phyloP scores from a whole-genome alignment of 768 basidiomycete genomes.

The Xanthoconium purpureum region DNA sequence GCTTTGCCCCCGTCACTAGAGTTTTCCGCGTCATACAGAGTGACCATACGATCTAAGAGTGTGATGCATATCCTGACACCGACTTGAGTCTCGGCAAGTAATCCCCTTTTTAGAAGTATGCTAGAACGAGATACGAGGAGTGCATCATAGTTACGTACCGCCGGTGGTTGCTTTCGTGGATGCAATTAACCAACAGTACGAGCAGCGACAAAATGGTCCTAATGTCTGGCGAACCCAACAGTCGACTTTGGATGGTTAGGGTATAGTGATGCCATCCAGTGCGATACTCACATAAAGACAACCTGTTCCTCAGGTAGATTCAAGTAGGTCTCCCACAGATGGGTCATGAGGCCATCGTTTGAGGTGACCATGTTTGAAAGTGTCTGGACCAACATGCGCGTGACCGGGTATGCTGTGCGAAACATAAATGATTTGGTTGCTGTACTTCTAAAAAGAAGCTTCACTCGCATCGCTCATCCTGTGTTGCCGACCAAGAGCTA shows the following conservation, averaged over 20 bases:
- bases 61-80: constrained; percentile 66
- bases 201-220: constrained; percentile 59
- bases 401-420: constrained; percentile 53
- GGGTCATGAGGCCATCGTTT: constrained; percentile 55
- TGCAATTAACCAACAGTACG: constrained; percentile 70
- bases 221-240: constrained; percentile 62
- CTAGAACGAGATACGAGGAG: constrained; percentile 7
- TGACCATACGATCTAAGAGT: constrained; percentile 71
- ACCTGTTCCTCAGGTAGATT: constrained; percentile 68
- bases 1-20: constrained; percentile 60
- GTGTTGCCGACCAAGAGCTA: constrained; percentile 71
- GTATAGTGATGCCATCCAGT: not conserved
- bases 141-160: constrained; percentile 43
- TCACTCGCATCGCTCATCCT: constrained; percentile 55
- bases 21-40: constrained; percentile 65
- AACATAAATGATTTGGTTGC: not conserved
- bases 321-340: constrained; percentile 63
- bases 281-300: constrained; percentile 63
- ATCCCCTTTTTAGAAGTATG: constrained; percentile 33
- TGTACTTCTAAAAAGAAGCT: constrained; percentile 2
- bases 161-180: constrained; percentile 53
- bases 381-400: constrained; percentile 70
- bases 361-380: constrained; percentile 83
- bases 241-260: constrained; percentile 40
- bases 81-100: constrained; percentile 49